A percentile compares a stretch with the other conserved stretches of the same genome.
These are phyloP conservation scores for Saccharomyces mikatae DNA, from an alignment of 805 yeast species.

Conservation along the genomic window DNA sequence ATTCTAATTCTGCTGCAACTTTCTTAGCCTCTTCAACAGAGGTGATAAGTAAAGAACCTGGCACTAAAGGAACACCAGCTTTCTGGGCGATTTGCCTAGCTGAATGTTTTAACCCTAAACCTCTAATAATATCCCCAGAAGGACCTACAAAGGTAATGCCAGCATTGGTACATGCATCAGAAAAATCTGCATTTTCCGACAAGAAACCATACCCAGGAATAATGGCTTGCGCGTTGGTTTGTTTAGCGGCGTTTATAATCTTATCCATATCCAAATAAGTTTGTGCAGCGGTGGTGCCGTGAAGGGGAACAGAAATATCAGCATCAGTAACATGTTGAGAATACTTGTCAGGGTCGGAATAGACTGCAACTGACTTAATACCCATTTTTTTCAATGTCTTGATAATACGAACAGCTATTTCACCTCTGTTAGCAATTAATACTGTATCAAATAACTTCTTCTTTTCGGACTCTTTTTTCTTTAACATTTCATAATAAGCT, in stretches of 20 bases:
- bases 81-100: conserved; percentile 87
- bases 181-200: conserved; percentile 92
- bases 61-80: conserved; percentile 94
- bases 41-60: conserved; percentile 84
- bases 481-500: conserved; percentile 35
- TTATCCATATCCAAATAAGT: conserved; percentile 83
- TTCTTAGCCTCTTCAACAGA: conserved; percentile 65
- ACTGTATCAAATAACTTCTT: conserved; percentile 70
- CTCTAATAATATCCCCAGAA: conserved; percentile 83
- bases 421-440: conserved; percentile 96
- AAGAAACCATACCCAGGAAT: conserved; percentile 97
- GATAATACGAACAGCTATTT: conserved; percentile 91
- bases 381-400: conserved; percentile 75
- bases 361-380: conserved; percentile 77
- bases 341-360: conserved; percentile 83
- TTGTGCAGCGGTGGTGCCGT: conserved; percentile 82
- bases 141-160: conserved; percentile 96
- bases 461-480: conserved; percentile 20
- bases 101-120: conserved; percentile 88
- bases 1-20: conserved; percentile 66
- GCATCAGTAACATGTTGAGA: conserved; percentile 81
- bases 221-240: conserved; percentile 84
- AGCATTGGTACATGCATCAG: conserved; percentile 75
- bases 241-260: conserved; percentile 77
- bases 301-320: conserved; percentile 70